Evolutionary conservation across 2,329 filamentous ascomycete species (phyloP), one percentile per base, ranked within the genome.

Genomic region (Drechslera avenae): DNA sequence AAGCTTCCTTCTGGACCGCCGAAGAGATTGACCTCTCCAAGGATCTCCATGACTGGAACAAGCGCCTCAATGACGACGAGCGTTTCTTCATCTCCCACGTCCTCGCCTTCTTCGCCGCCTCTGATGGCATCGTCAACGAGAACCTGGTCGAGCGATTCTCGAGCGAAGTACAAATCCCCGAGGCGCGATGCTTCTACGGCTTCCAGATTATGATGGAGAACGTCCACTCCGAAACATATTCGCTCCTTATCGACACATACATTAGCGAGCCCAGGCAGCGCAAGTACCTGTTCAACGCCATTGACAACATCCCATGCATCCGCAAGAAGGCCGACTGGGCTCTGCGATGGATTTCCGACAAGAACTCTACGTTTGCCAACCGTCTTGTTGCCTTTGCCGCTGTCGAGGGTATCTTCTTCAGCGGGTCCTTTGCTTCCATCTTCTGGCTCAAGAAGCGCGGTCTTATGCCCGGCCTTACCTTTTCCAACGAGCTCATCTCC

Each of bases 161-260:
- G 70, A 87, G 85, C 61, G 94, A 99, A 79, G 93, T 99, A 23
- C 94, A 99, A 80, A 87, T 97, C 52, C 93, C 94, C 9, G 94
- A 99, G 80, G 94, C 94, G 60, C 91, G 94, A 70, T 99, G 94
- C 86, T 99, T 99, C 84, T 99, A 99, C 77, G 94, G 94, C 60
- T 99, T 99, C 85, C 94, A 99, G 82, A 97, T 97, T 81, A 99
- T 99, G 94, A 97, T 99, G 90, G 94, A 99, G 84, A 99, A 99
- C 81, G 96, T 99, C 71, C 94, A 99, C 84, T 97, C 94, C 13
- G 94, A 99, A 82, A 99, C 94, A 46, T 99, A 99, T 85, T 97
- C 93, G 16, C 87, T 99, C 30, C 87, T 99, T 73, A 99, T 99
- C 75, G 94, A 99, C 76, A 97, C 93, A 57, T 99, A 99, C 78